Evolutionary conservation across 177 flowering plant species (phyloP).

Genomic region (Vitis hybrid): DNA sequence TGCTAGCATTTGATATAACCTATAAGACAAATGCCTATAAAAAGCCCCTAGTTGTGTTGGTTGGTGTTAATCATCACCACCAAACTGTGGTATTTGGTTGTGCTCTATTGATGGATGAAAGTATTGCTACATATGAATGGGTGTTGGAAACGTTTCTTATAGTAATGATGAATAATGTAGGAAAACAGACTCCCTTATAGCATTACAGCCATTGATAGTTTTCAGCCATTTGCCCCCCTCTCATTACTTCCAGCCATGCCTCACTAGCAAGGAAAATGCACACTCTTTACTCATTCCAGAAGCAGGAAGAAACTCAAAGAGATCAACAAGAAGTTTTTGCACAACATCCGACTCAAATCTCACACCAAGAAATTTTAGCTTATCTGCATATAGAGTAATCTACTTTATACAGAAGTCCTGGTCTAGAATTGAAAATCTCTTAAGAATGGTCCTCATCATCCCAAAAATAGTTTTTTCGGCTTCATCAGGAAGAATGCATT

Average conservation of each 20-base stretch:
- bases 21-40: too few relatives aligned
- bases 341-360: not conserved
- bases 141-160: too few relatives aligned
- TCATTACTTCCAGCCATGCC: conserved; percentile 9
- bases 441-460: not conserved
- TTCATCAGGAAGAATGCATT: too few relatives aligned
- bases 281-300: conserved; percentile 10
- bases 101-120: too few relatives aligned
- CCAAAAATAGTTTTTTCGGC: not conserved
- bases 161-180: too few relatives aligned
- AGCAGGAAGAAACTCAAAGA: not conserved
- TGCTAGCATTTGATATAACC: too few relatives aligned
- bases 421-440: conserved; percentile 8
- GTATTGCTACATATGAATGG: too few relatives aligned
- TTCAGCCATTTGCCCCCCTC: conserved; percentile 12
- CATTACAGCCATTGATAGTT: not conserved
- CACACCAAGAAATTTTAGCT: conserved; percentile 12
- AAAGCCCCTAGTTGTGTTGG: too few relatives aligned
- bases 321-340: not conserved
- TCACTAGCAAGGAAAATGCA: conserved; percentile 4
- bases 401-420: not conserved
- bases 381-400: conserved; percentile 8
- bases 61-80: too few relatives aligned
- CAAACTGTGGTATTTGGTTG: too few relatives aligned
- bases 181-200: too few relatives aligned